These are phyloP conservation scores for Trichopus zeylanicus DNA, from an alignment of 116 monocot genomes.

Conservation along the genomic window DNA sequence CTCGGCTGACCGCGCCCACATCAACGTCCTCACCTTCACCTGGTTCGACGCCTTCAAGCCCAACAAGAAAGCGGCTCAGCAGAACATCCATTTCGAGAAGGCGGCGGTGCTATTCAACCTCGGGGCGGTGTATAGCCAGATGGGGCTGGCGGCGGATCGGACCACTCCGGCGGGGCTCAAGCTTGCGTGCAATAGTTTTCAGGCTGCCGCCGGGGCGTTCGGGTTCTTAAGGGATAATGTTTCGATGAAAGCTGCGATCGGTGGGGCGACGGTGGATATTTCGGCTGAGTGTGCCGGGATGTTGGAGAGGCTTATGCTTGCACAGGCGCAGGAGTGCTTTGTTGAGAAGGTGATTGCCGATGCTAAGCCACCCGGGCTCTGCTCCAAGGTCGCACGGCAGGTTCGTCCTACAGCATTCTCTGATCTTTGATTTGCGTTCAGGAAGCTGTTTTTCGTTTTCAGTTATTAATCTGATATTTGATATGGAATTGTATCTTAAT, in stretches of 20 bases:
- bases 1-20: conserved; percentile 34
- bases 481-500: too few species aligned
- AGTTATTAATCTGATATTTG: not conserved
- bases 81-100: conserved; percentile 72
- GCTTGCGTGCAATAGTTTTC: conserved; percentile 77
- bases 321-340: conserved; percentile 98
- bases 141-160: conserved; percentile 60
- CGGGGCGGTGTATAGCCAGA: conserved; percentile 77
- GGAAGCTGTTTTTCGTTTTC: not conserved
- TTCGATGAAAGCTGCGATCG: conserved; percentile 32
- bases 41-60: conserved; percentile 87
- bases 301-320: conserved; percentile 95
- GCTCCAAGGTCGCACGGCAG: conserved; percentile 91
- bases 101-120: conserved; percentile 80
- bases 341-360: conserved; percentile 85
- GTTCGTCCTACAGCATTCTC: conserved; percentile 15
- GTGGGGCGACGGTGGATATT: conserved; percentile 56
- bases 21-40: conserved; percentile 58
- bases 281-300: conserved; percentile 69
- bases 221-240: conserved; percentile 48
- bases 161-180: conserved; percentile 46
- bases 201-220: conserved; percentile 78
- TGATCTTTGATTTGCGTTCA: not conserved
- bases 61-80: conserved; percentile 48
- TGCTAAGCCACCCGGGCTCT: conserved; percentile 54